Evolutionary conservation across 305 asterid species (phyloP).

Genomic region (Fraxinus angustifolia): DNA sequence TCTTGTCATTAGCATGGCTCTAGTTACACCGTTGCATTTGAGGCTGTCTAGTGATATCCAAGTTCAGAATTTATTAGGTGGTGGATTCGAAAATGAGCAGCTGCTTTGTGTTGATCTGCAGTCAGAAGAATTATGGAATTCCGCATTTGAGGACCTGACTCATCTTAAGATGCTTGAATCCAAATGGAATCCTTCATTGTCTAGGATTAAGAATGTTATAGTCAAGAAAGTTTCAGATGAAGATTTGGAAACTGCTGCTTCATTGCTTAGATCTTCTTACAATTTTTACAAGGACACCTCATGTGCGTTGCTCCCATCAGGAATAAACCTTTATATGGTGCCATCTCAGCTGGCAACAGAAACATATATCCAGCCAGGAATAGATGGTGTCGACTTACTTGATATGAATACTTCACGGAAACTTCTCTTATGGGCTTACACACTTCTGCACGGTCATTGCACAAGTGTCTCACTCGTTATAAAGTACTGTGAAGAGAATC

Average conservation of each 20-base stretch:
- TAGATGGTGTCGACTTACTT: constrained; percentile 83
- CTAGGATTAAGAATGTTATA: constrained; percentile 80
- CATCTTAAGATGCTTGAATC: constrained; percentile 71
- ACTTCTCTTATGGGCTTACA: constrained; percentile 92
- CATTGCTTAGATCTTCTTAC: constrained; percentile 78
- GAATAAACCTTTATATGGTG: constrained; percentile 81
- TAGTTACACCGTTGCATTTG: constrained; percentile 82
- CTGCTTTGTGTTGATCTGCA: constrained; percentile 86
- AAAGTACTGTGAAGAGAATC: constrained; percentile 83
- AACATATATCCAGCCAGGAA: constrained; percentile 85
- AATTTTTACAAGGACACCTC: constrained; percentile 92
- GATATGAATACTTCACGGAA: constrained; percentile 95
- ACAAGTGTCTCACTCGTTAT: constrained; percentile 62
- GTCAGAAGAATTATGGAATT: constrained; percentile 83
- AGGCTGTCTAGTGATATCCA: constrained; percentile 60
- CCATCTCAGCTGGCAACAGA: constrained; percentile 91
- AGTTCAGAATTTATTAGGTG: constrained; percentile 42
- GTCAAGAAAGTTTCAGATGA: constrained; percentile 84
- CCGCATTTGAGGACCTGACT: constrained; percentile 69
- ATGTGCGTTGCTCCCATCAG: constrained; percentile 93
- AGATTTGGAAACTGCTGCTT: constrained; percentile 82
- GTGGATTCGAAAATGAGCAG: constrained; percentile 59
- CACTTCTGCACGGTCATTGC: constrained; percentile 80
- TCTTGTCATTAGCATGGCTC: constrained; percentile 90
- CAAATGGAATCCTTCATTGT: constrained; percentile 78